A percentile compares a stretch with the other conserved stretches of the same genome.
These are phyloP conservation scores for Pichia kluyveri DNA, from an alignment of 805 yeast species.

Conservation along the genomic window DNA sequence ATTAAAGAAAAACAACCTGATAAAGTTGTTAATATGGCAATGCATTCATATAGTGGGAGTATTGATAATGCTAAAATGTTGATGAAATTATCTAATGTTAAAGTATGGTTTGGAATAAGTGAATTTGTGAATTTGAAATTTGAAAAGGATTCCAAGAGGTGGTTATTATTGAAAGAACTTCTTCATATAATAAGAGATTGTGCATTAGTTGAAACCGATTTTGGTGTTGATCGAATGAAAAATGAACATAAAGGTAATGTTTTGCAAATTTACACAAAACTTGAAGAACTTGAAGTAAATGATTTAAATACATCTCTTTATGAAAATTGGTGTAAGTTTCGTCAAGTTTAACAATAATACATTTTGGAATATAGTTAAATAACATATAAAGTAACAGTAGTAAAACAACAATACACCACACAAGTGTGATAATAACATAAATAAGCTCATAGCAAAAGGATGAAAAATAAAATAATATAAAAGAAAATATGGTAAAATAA, in stretches of 20 bases:
- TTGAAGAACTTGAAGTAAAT: not conserved
- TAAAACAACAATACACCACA: not conserved
- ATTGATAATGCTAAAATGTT: slow-evolving; percentile 52
- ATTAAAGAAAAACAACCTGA: not conserved
- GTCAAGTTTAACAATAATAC: not conserved
- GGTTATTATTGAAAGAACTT: not conserved
- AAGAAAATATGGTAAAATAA: too few relatives aligned
- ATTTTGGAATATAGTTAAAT: not conserved
- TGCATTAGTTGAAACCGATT: slow-evolving; percentile 48
- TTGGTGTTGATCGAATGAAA: slow-evolving; percentile 22
- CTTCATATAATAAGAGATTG: slow-evolving; percentile 18
- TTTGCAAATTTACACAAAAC: not conserved
- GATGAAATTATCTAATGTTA: slow-evolving; percentile 31
- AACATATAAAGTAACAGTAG: not conserved
- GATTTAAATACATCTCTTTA: not conserved
- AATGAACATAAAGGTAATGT: not conserved
- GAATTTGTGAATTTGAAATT: slow-evolving; percentile 19
- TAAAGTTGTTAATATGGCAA: slow-evolving; percentile 36
- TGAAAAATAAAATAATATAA: too few relatives aligned
- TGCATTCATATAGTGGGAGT: slow-evolving; percentile 87
- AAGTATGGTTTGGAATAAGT: slow-evolving; percentile 27
- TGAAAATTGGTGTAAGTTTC: slow-evolving; percentile 1
- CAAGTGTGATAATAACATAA: too few relatives aligned
- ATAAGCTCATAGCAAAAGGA: too few relatives aligned
- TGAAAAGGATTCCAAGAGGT: not conserved